Base-by-base conservation (phyloP, 2,329 filamentous ascomycete species). In the Fusarium sp. region DNA sequence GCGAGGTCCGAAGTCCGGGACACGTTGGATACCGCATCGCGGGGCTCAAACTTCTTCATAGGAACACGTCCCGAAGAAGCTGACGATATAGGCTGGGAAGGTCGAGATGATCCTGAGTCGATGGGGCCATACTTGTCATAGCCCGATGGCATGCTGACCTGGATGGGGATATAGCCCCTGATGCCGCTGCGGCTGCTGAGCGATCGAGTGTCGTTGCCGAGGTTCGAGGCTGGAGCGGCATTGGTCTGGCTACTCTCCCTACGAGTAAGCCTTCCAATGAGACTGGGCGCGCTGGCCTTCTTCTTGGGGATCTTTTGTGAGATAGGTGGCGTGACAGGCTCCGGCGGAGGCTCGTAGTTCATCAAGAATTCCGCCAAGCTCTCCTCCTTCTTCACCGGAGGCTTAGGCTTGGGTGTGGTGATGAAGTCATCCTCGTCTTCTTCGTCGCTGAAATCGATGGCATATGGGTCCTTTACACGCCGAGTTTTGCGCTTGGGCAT, bases 401-500 rank as follows among this genome's bases (percentile, higher is more conserved):
- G 70, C 60, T 82, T 76, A 28, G 76, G 70, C 60, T 81, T 76
- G 76, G 82, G 73, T 39, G 79, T 74, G 31, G 89, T 66, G 23
- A 75, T 77, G 3, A 79, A 73, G 10, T 81, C 83, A 7, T 90
- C 86, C 16, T 88, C 75, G 2, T 90, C 86, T 13, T 89, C 87
- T 9, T 90, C 85, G 60, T 94, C 91, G 73, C 91, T 92, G 31
- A 90, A 84, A 76, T 98, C 95, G 68, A 98, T 94, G n/a, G 94
- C 94, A 72, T 98, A 98, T 0, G 95, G 96, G 75, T 99, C 96
- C 60, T 89, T 92, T 54, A 94, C 89, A 30, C 94, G 90, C 47
- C 91, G 89, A 46, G 91, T 93, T 76, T 93, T 97, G 57, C 92
- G 89, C 73, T 89, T 88, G 6, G 93, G 91, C 77, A 90, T 86